Conservation (phyloP, 768 basidiomycete species). For the Boletus reticuloceps region DNA sequence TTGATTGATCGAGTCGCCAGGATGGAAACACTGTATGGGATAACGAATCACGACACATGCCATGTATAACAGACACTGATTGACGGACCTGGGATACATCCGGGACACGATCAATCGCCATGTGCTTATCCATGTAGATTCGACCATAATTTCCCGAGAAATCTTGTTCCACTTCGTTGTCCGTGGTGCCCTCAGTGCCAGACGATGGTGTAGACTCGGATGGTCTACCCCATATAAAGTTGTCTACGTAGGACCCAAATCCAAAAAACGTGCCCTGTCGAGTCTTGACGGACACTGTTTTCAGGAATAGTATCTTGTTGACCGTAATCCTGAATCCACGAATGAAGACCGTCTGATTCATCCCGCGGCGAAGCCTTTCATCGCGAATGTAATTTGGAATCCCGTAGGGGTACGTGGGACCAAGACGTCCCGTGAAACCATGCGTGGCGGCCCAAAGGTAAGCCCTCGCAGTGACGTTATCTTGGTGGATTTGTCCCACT, state of each 20-base stretch:
- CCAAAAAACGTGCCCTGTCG: background rate
- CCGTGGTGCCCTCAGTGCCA: background rate
- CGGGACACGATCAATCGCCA: background rate
- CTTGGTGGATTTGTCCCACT: background rate
- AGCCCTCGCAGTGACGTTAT: background rate
- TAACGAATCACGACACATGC: too few species aligned
- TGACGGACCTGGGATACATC: background rate
- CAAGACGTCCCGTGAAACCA: background rate
- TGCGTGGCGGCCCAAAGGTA: background rate
- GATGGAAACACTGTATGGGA: background rate
- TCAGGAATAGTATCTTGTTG: too few species aligned
- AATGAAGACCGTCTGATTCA: too few species aligned
- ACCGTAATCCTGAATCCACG: too few species aligned
- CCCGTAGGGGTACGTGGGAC: background rate
- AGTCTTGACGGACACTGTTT: background rate
- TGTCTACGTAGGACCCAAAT: background rate
- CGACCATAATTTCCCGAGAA: background rate
- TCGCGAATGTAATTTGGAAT: background rate
- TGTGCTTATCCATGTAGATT: background rate
- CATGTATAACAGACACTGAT: too few species aligned
- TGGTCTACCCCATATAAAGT: too few species aligned
- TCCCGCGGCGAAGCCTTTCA: background rate
- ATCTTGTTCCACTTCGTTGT: background rate
- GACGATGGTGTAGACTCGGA: background rate
- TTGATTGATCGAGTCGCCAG: background rate